Percentiles rank a stretch among this genome's conserved stretches.
phyloP scores from a whole-genome alignment of 2,329 filamentous ascomycete species.

The Scedosporium aurantiacum region DNA sequence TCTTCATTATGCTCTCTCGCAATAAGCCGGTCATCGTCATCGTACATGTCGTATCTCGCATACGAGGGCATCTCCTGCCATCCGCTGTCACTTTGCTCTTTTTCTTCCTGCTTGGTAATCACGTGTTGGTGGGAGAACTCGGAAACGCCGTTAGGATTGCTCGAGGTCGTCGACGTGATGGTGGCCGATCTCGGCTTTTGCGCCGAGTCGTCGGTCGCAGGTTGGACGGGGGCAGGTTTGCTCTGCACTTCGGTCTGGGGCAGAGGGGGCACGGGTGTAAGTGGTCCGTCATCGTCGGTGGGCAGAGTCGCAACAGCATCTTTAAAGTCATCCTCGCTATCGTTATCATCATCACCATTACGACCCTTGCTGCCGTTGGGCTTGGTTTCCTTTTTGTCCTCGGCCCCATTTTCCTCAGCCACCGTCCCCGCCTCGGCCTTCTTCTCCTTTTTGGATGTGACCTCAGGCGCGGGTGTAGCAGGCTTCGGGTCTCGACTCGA shows the following conservation, averaged over 20 bases:
- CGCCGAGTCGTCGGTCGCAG: conserved; percentile 11
- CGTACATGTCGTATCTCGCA: conserved; percentile 88
- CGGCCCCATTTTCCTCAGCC: no score
- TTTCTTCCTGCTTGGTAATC: conserved; percentile 43
- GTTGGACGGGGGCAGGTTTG: conserved; percentile 10
- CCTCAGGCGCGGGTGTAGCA: background rate
- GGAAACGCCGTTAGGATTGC: conserved; percentile 37
- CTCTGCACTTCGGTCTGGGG: conserved; percentile 11
- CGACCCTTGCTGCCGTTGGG: background rate
- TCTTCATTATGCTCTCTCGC: conserved; percentile 70
- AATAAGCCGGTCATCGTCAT: conserved; percentile 81
- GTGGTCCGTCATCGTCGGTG: conserved; percentile 15
- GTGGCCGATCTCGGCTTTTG: conserved; percentile 7
- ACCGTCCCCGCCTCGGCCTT: no score
- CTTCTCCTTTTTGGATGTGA: background rate
- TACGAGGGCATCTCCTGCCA: conserved; percentile 96
- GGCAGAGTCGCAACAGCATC: conserved; percentile 19
- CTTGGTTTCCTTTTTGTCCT: background rate
- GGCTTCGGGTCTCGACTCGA: background rate
- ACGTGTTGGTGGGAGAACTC: conserved; percentile 88
- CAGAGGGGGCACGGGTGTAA: conserved; percentile 18
- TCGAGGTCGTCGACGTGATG: conserved; percentile 26
- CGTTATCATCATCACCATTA: conserved; percentile 10
- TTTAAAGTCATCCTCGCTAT: conserved; percentile 25
- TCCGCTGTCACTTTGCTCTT: conserved; percentile 51